Evolutionary conservation across 441 rosid species (phyloP).

Genomic region (Raphanus hybrid): DNA sequence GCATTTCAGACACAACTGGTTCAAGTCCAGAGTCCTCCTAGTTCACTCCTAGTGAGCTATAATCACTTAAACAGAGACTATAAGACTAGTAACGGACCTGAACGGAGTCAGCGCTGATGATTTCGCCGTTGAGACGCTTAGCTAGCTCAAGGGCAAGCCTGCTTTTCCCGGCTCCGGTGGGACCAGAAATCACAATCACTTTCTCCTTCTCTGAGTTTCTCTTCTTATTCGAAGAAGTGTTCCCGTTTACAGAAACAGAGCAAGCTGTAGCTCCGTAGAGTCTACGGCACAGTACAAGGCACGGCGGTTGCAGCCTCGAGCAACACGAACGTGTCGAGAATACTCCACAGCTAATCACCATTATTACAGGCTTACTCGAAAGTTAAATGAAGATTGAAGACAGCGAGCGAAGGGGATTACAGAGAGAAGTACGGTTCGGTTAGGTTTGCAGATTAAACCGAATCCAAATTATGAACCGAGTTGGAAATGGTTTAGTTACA

Average conservation of each 20-base stretch:
- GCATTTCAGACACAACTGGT: constrained; percentile 10
- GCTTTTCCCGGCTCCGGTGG: constrained; percentile 93
- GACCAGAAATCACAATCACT: constrained; percentile 86
- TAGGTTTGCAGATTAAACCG: constrained; percentile 30
- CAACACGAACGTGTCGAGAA: constrained; percentile 47
- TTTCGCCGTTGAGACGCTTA: constrained; percentile 85
- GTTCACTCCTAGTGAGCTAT: neutral
- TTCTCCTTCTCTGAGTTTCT: constrained; percentile 49
- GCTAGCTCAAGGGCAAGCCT: constrained; percentile 89
- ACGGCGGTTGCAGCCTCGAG: constrained; percentile 47
- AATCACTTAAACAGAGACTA: neutral
- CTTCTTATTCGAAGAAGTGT: constrained; percentile 12
- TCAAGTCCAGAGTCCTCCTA: neutral
- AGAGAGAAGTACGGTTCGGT: constrained; percentile 30
- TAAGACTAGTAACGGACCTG: constrained; percentile 52
- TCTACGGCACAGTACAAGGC: constrained; percentile 43
- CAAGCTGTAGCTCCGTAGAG: constrained; percentile 40
- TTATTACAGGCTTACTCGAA: neutral
- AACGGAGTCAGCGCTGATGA: constrained; percentile 94
- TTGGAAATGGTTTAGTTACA: neutral
- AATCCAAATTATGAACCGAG: constrained; percentile 9
- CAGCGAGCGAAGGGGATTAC: constrained; percentile 13
- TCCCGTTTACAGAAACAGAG: constrained; percentile 36
- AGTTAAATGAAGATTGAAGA: constrained; percentile 23
- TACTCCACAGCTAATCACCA: constrained; percentile 48